phyloP scores from a whole-genome alignment of 495 filamentous ascomycete genomes.

The Penicillium diatomitis region DNA sequence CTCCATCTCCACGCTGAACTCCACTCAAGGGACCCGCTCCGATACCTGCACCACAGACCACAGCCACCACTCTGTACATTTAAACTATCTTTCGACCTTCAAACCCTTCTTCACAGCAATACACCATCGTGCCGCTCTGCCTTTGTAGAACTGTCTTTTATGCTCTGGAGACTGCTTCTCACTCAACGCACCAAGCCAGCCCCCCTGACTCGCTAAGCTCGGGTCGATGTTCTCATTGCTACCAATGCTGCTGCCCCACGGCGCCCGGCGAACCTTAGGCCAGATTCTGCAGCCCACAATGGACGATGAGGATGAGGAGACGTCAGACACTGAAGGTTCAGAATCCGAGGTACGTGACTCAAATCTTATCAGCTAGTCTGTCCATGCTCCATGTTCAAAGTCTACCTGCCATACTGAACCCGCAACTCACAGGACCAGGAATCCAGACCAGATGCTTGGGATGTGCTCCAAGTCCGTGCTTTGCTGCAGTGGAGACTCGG shows the following conservation, averaged over 20 bases:
- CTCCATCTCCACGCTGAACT: too few species aligned
- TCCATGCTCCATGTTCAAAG: too few species aligned
- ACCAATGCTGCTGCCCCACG: background rate
- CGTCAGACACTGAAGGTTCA: background rate
- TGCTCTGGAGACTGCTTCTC: too few species aligned
- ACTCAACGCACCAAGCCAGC: too few species aligned
- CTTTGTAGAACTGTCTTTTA: too few species aligned
- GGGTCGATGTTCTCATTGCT: background rate
- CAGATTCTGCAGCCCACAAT: background rate
- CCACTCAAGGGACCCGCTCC: too few species aligned
- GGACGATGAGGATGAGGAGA: background rate
- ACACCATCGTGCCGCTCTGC: too few species aligned
- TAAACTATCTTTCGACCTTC: too few species aligned
- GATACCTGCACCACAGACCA: too few species aligned
- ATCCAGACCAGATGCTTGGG: slow-evolving; percentile 22
- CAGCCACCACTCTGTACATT: too few species aligned
- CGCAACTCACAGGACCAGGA: background rate
- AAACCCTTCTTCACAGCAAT: too few species aligned
- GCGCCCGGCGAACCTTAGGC: background rate
- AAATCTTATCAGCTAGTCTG: too few species aligned
- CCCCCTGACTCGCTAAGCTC: background rate
- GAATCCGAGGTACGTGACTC: background rate
- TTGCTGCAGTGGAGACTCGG: slow-evolving; percentile 31
- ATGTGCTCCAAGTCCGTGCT: slow-evolving; percentile 29
- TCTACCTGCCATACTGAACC: background rate